Base-by-base conservation (phyloP, 1,284 basidiomycete species). In the Inonotus obliquus region DNA sequence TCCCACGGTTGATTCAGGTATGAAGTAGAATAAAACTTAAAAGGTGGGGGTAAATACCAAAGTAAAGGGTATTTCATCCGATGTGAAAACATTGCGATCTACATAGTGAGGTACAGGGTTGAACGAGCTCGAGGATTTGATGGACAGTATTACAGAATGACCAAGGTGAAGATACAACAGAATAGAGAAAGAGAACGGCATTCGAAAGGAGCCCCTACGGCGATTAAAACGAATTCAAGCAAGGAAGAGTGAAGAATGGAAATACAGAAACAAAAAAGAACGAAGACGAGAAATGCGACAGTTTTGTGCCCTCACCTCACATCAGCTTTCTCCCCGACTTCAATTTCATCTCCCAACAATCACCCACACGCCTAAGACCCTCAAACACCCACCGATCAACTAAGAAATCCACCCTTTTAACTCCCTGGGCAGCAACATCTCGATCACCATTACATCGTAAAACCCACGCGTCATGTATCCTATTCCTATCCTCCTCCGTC, bases 211-310 rank as follows among this genome's bases (percentile, higher is more conserved):
- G n/a, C n/a, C n/a, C n/a, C n/a, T n/a, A n/a, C n/a, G n/a, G n/a
- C n/a, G n/a, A n/a, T n/a, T n/a, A n/a, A n/a, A n/a, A n/a, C n/a
- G n/a, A n/a, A n/a, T n/a, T n/a, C n/a, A n/a, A n/a, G n/a, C n/a
- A n/a, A n/a, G n/a, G n/a, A n/a, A n/a, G n/a, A 32, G 4, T 4
- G 32, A 32, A 9, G 9, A 32, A 32, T 9, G 32, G 32, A 44
- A 14, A 44, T 17, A 44, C 6, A 23, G 9, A 23, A 25, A 49
- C 13, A 27, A 49, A 21, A 3, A 49, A 49, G n/a, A n/a, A n/a
- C n/a, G n/a, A 9, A 49, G 47, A 49, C 23, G 9, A n/a, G 23
- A 87, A 55, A 55, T 27, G 17, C 17, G 19, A 6, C 19, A 13
- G 13, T n/a, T 9, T 44, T n/a, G 14, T 5, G 6, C 41, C 6